These are phyloP conservation scores for Leptographium wingfieldii DNA, from an alignment of 2,329 filamentous ascomycete species.

Conservation along the genomic window DNA sequence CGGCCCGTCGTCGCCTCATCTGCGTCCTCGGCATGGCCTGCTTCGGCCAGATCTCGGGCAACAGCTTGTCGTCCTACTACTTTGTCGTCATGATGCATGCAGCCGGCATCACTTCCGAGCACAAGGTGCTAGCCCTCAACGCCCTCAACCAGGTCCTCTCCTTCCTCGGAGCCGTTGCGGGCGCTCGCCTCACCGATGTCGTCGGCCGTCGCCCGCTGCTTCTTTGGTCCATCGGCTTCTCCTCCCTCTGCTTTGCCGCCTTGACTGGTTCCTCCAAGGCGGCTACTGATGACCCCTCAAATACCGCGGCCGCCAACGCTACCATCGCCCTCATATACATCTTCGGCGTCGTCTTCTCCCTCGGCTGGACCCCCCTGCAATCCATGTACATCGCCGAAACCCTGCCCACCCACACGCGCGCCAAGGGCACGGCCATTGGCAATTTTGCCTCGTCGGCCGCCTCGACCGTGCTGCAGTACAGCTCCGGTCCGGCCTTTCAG, in stretches of 20 bases:
- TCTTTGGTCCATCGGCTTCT: conserved; percentile 32
- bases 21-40: conserved; percentile 25
- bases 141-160: conserved; percentile 41
- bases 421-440: conserved; percentile 9
- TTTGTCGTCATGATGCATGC: conserved; percentile 38
- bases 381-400: conserved; percentile 11
- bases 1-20: conserved; percentile 26
- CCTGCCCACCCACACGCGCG: conserved; percentile 8
- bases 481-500: conserved; percentile 23
- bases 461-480: conserved; percentile 28
- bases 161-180: conserved; percentile 35
- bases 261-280: conserved; percentile 36
- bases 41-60: conserved; percentile 30
- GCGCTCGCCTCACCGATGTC: conserved; percentile 42
- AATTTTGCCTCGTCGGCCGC: conserved; percentile 8
- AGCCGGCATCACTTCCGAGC: conserved; percentile 36
- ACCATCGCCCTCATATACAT: conserved; percentile 10
- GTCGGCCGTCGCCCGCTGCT: conserved; percentile 44
- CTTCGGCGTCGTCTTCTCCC: conserved; percentile 9
- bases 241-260: conserved; percentile 33
- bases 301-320: conserved; percentile 5
- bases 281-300: conserved; percentile 16
- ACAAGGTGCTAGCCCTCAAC: conserved; percentile 36
- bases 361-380: conserved; percentile 9
- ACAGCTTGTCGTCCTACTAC: conserved; percentile 39